Percentiles rank a stretch among this genome's conserved stretches.
phyloP scores from a whole-genome alignment of 1,139 yeast species.

The Magnusiomyces paraingens region DNA sequence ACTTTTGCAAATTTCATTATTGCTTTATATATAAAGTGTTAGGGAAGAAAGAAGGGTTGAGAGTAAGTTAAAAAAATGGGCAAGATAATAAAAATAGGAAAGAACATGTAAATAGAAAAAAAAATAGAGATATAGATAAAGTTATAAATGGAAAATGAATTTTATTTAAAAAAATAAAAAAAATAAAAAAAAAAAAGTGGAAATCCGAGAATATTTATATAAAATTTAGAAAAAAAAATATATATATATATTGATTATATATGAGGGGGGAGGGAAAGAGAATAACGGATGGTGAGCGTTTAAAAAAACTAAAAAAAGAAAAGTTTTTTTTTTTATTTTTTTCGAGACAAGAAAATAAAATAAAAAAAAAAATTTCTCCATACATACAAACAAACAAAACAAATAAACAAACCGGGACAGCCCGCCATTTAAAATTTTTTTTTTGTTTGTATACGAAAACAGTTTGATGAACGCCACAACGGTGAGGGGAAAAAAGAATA shows the following conservation, averaged over 20 bases:
- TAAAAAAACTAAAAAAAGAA: neutral
- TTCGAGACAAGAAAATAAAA: too few species aligned
- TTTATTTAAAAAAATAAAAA: too few species aligned
- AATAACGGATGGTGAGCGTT: too few species aligned
- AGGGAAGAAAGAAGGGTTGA: neutral
- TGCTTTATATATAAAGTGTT: neutral
- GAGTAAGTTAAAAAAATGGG: neutral
- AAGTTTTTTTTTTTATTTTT: constrained; percentile 1
- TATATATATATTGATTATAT: too few species aligned
- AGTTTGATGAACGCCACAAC: too few species aligned
- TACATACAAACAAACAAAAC: too few species aligned
- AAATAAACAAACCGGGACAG: too few species aligned
- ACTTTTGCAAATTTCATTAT: constrained; percentile 69
- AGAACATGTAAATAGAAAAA: neutral
- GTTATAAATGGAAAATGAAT: constrained; percentile 1
- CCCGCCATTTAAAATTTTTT: too few species aligned
- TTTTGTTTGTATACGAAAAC: too few species aligned
- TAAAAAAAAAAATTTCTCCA: too few species aligned
- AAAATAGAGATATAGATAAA: neutral
- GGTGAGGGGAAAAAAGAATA: too few species aligned
- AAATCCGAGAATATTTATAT: neutral
- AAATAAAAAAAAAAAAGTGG: neutral
- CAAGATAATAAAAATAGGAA: neutral
- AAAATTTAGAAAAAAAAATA: neutral
- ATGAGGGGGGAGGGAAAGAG: too few species aligned